Conservation (phyloP, 1,284 basidiomycete genomes). For the Pterulicium gracile region DNA sequence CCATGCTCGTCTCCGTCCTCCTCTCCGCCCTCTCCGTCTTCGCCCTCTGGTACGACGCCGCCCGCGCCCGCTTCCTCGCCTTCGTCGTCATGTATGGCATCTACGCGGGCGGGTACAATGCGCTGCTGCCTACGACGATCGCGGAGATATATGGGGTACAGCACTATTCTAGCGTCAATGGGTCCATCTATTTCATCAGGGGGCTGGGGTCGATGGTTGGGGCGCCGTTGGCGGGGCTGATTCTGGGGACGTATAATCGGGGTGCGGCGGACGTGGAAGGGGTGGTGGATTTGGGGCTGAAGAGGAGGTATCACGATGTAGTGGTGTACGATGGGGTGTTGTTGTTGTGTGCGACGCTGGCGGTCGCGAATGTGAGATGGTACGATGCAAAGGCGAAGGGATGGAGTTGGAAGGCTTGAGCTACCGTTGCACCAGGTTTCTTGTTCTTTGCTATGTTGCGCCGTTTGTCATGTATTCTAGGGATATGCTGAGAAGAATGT, state of each 20-base stretch:
- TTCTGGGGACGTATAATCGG: conserved; percentile 27
- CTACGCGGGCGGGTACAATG: conserved; percentile 31
- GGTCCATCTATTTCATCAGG: conserved; percentile 29
- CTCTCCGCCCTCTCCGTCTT: too few relatives aligned
- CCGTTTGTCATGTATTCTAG: too few relatives aligned
- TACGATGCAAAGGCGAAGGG: conserved; percentile 31
- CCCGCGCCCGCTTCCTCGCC: conserved; percentile 23
- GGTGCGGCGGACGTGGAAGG: conserved; percentile 9
- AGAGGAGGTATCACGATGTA: conserved; percentile 25
- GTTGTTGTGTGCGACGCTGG: conserved; percentile 25
- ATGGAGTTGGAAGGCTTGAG: conserved; percentile 30
- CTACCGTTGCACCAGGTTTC: background rate
- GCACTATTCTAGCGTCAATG: conserved; percentile 30
- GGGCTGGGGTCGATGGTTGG: conserved; percentile 28
- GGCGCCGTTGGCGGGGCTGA: conserved; percentile 30
- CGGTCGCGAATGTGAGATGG: conserved; percentile 32
- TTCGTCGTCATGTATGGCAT: conserved; percentile 29
- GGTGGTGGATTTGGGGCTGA: conserved; percentile 12
- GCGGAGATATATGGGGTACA: conserved; percentile 31
- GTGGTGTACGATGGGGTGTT: conserved; percentile 28
- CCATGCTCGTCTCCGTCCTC: too few relatives aligned
- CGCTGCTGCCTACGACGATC: conserved; percentile 30
- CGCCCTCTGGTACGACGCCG: conserved; percentile 29
- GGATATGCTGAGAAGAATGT: too few relatives aligned
- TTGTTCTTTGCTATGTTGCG: background rate